These are phyloP conservation scores for Macrophomina pseudophaseolina DNA, from an alignment of 2,329 filamentous ascomycete genomes.

Conservation along the genomic window DNA sequence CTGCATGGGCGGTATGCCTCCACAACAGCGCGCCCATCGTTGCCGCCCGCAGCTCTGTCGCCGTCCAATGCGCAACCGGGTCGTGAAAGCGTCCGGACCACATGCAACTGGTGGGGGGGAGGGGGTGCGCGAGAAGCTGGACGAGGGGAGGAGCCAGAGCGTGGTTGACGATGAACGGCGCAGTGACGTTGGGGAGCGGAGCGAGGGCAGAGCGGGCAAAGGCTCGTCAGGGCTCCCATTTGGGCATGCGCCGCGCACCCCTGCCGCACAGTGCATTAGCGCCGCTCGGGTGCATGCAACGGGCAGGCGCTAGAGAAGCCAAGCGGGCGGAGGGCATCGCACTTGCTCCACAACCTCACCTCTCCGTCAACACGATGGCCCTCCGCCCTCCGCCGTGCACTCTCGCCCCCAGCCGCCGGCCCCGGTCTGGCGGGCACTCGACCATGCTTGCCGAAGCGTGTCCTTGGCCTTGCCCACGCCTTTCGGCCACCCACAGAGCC, in stretches of 20 bases:
- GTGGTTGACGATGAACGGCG: background rate
- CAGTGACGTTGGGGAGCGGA: background rate
- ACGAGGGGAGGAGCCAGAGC: no score
- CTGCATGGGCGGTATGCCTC: background rate
- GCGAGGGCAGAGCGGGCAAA: background rate
- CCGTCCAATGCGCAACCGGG: background rate
- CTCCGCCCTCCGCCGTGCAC: background rate
- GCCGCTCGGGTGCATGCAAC: background rate
- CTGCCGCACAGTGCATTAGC: background rate
- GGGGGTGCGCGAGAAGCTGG: background rate
- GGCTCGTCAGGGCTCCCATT: background rate
- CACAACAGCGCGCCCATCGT: background rate
- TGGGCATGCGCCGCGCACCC: background rate
- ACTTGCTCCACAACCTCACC: background rate
- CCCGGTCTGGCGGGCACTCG: background rate
- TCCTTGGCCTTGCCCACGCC: background rate
- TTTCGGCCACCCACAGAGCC: background rate
- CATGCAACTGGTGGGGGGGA: no score
- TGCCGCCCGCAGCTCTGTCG: no score
- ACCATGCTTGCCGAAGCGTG: background rate
- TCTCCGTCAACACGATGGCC: background rate
- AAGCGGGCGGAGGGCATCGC: background rate
- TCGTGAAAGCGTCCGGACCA: background rate
- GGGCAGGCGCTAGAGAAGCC: conserved; percentile 12
- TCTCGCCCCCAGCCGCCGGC: background rate